Evolutionary conservation across 176 grass and related monocot genomes (phyloP).

Genomic region (Carex littledalei): DNA sequence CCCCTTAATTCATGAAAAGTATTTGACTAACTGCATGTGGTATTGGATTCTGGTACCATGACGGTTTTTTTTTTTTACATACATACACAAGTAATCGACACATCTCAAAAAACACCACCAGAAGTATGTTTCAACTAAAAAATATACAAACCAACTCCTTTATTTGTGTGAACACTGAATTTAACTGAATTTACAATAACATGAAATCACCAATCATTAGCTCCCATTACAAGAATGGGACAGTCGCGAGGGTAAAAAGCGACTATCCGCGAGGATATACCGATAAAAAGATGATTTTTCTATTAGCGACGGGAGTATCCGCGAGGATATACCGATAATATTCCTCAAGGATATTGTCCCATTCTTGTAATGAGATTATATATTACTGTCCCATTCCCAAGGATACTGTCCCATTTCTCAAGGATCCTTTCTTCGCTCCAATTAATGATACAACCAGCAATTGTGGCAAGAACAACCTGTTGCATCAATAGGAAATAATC

Average conservation of each 20-base stretch:
- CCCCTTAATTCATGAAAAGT: not conserved
- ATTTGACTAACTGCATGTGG: not conserved
- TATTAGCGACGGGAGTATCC: too few species aligned
- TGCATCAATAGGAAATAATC: not conserved
- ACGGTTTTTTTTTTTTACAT: not conserved
- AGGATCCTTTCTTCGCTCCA: slow-evolving; percentile 38
- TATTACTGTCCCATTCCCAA: too few species aligned
- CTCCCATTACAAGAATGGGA: not conserved
- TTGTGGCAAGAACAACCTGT: slow-evolving; percentile 62
- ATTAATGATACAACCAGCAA: slow-evolving; percentile 33
- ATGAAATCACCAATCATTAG: slow-evolving; percentile 39
- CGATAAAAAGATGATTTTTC: too few species aligned
- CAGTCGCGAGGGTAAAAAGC: too few species aligned
- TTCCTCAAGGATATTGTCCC: too few species aligned
- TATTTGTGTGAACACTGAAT: not conserved
- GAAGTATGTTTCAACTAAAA: not conserved
- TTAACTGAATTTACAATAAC: not conserved
- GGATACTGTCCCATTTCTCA: too few species aligned
- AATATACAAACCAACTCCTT: not conserved
- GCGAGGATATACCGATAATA: too few species aligned
- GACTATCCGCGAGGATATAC: too few species aligned
- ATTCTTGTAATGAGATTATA: too few species aligned
- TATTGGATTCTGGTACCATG: not conserved
- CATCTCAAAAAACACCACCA: not conserved
- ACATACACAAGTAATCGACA: not conserved